Percentiles rank a stretch among this genome's conserved stretches.
Evolutionary conservation across 2,329 filamentous ascomycete genomes (phyloP).

Genomic region (Penicillium sp.): DNA sequence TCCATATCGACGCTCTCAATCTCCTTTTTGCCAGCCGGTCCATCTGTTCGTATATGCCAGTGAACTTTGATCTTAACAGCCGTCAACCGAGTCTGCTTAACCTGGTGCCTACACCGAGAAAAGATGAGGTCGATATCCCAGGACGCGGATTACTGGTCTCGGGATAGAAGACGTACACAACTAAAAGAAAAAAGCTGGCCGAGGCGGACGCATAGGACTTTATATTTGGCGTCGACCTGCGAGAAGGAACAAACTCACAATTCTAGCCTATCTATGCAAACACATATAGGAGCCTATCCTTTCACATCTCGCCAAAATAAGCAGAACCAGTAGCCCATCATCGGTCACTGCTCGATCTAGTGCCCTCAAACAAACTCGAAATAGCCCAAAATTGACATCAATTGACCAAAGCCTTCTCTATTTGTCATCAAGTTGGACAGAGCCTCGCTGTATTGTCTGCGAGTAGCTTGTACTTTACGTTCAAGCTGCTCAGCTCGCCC

Average conservation of each 20-base stretch:
- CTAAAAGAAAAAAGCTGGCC: neutral
- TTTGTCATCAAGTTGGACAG: neutral
- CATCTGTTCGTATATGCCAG: constrained; percentile 5
- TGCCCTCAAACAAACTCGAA: too few relatives aligned
- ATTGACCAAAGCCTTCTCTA: neutral
- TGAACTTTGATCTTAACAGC: constrained; percentile 11
- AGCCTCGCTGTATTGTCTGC: neutral
- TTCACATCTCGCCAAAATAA: too few relatives aligned
- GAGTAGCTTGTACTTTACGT: neutral
- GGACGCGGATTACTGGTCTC: constrained; percentile 12
- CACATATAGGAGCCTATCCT: neutral
- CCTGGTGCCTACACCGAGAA: neutral
- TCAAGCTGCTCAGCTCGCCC: neutral
- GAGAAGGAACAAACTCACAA: constrained; percentile 26
- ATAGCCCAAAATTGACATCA: neutral
- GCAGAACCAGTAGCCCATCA: too few relatives aligned
- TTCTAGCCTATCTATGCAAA: neutral
- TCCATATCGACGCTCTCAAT: constrained; percentile 4
- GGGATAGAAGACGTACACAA: constrained; percentile 15
- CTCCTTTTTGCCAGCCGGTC: constrained; percentile 4
- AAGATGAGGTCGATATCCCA: constrained; percentile 15
- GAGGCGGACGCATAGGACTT: too few relatives aligned
- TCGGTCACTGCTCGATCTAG: too few relatives aligned
- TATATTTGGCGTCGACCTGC: too few relatives aligned
- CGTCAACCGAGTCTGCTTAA: neutral